Evolutionary conservation across 345 rosid genomes (phyloP).

Genomic region (Hypericum androsaemum): DNA sequence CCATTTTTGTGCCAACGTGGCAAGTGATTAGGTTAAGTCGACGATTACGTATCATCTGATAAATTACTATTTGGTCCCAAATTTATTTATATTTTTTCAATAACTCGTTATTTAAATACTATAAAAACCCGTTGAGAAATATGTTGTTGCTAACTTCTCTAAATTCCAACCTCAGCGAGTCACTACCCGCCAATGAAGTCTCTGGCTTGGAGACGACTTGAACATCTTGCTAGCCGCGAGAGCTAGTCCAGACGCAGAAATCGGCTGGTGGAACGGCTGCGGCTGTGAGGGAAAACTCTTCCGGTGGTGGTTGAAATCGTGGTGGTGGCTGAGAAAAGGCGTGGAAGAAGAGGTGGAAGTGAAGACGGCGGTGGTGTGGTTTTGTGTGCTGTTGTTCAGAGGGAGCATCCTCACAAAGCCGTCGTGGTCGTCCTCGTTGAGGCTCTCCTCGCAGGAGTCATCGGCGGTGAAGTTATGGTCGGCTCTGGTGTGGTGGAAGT

Average conservation of each 20-base stretch:
- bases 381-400: no score
- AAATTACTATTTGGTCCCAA: no score
- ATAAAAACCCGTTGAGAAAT: no score
- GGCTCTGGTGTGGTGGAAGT: no score
- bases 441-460: constrained; percentile 84
- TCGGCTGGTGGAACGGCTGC: constrained; percentile 45
- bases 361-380: no score
- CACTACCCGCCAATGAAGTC: constrained; percentile 20
- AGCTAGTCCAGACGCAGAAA: constrained; percentile 26
- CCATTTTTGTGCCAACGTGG: no score
- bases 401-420: constrained; percentile 63
- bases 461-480: constrained; percentile 59
- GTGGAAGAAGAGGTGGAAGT: constrained; percentile 44
- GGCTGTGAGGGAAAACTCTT: constrained; percentile 56
- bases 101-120: no score
- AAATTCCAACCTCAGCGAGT: constrained; percentile 28
- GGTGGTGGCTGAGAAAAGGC: constrained; percentile 35
- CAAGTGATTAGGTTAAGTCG: no score
- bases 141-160: constrained; percentile 30
- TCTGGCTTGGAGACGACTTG: constrained; percentile 57
- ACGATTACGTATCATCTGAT: no score
- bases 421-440: constrained; percentile 72
- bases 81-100: no score
- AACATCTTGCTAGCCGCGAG: constrained; percentile 48
- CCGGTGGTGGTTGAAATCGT: constrained; percentile 25